Conservation (phyloP, 2,329 filamentous ascomycete genomes). For the Boeremia lycopersici region DNA sequence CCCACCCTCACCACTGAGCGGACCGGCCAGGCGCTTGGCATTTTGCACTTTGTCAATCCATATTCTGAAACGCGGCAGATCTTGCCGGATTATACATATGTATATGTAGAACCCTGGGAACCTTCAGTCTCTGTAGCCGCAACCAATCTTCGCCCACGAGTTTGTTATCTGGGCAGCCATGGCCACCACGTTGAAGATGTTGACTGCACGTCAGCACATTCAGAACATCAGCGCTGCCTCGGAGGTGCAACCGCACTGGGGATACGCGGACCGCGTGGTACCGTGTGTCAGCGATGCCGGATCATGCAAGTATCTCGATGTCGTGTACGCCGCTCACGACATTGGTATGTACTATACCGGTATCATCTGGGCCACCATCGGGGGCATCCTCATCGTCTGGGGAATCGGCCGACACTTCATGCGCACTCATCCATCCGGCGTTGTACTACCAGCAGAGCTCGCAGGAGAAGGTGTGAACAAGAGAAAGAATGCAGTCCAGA, state of each 20-base stretch:
- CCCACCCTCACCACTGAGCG: constrained; percentile 12
- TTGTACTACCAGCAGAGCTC: constrained; percentile 26
- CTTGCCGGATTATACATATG: constrained; percentile 1
- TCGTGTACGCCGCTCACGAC: constrained; percentile 61
- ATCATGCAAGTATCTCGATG: constrained; percentile 64
- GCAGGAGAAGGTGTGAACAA: constrained; percentile 28
- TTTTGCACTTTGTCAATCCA: constrained; percentile 14
- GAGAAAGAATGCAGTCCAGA: constrained; percentile 32
- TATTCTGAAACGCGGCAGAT: constrained; percentile 11
- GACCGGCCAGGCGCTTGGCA: constrained; percentile 28
- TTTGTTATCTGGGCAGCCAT: constrained; percentile 23
- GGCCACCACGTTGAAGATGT: constrained; percentile 23
- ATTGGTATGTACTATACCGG: constrained; percentile 61
- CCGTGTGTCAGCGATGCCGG: constrained; percentile 65
- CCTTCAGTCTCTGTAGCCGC: constrained; percentile 4
- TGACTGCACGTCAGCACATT: constrained; percentile 24
- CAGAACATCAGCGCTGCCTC: constrained; percentile 52
- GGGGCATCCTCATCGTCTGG: constrained; percentile 55
- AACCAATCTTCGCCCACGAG: constrained; percentile 17
- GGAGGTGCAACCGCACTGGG: constrained; percentile 59
- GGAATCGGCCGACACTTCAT: constrained; percentile 42
- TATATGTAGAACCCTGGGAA: constrained; percentile 19
- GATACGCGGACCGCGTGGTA: constrained; percentile 59
- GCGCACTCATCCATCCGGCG: constrained; percentile 35
- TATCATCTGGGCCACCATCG: constrained; percentile 63